These are phyloP conservation scores for Neofusicoccum umdonicola DNA, from an alignment of 2,329 filamentous ascomycete genomes.

Conservation along the genomic window DNA sequence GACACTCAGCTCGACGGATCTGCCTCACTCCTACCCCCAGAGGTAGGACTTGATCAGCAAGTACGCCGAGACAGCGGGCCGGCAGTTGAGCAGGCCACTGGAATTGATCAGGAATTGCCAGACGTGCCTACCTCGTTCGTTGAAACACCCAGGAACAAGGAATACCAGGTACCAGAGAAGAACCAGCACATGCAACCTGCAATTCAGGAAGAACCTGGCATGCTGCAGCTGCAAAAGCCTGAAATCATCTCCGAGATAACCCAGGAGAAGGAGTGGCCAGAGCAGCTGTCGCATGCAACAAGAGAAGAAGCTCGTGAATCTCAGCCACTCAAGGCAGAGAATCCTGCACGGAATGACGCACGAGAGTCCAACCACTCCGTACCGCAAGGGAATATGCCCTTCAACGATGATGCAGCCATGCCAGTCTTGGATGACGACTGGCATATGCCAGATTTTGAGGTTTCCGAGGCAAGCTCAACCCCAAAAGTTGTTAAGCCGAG, in stretches of 20 bases:
- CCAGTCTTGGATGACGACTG: conserved; percentile 1
- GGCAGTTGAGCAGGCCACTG: background rate
- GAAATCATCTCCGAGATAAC: too few species aligned
- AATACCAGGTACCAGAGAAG: background rate
- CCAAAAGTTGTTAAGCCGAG: background rate
- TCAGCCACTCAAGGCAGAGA: background rate
- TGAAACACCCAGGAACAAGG: background rate
- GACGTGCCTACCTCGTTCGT: too few species aligned
- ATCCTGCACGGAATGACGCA: background rate
- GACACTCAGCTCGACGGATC: background rate
- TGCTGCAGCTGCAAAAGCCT: too few species aligned
- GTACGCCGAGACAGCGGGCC: background rate
- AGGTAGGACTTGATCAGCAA: background rate
- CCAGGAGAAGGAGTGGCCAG: too few species aligned
- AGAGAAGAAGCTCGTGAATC: background rate
- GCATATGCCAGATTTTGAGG: background rate
- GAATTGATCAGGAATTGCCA: too few species aligned
- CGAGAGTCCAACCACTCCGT: background rate
- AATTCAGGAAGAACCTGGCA: too few species aligned
- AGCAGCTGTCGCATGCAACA: too few species aligned
- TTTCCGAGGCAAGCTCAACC: background rate
- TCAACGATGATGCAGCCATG: background rate
- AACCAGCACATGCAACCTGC: background rate
- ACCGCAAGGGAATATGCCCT: background rate
- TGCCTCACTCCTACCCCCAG: background rate